Percentiles rank a stretch among this genome's conserved stretches.
phyloP scores from a whole-genome alignment of 1,139 yeast species.

The Starmera stellimalicola region DNA sequence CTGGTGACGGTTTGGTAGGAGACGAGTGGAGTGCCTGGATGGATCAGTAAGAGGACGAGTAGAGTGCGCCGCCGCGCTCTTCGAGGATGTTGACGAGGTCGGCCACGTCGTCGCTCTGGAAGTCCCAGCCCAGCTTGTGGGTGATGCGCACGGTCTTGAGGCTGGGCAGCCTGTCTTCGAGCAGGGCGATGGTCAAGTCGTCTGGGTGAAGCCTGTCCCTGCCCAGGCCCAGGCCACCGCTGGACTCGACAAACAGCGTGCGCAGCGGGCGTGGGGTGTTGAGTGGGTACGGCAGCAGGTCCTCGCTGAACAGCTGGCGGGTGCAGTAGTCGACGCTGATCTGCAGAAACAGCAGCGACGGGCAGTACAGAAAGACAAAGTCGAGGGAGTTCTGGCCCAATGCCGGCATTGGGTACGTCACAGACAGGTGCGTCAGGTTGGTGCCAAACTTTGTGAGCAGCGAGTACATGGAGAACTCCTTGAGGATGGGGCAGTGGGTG shows the following conservation, averaged over 20 bases:
- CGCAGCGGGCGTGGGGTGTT: constrained; percentile 38
- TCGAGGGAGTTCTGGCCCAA: constrained; percentile 65
- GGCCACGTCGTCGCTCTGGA: constrained; percentile 57
- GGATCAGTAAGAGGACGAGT: constrained; percentile 19
- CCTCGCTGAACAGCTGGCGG: constrained; percentile 52
- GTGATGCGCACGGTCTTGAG: constrained; percentile 59
- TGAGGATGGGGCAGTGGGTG: constrained; percentile 79
- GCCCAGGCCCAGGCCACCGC: constrained; percentile 83
- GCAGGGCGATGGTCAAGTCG: constrained; percentile 76
- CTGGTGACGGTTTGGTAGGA: too few relatives aligned
- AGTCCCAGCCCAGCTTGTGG: constrained; percentile 82
- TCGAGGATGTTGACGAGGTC: constrained; percentile 42
- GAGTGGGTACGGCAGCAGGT: constrained; percentile 31
- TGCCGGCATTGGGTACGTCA: constrained; percentile 86
- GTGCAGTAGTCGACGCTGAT: constrained; percentile 80
- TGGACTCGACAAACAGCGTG: constrained; percentile 64
- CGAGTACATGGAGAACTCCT: constrained; percentile 49
- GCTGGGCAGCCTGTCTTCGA: constrained; percentile 66
- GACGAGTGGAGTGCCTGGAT: too few relatives aligned
- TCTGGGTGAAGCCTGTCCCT: constrained; percentile 69
- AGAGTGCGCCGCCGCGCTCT: constrained; percentile 29
- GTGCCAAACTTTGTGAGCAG: constrained; percentile 57
- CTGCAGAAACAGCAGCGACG: constrained; percentile 52
- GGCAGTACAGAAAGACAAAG: constrained; percentile 63
- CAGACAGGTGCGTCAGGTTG: constrained; percentile 49